Base-by-base conservation (phyloP, 1,139 yeast species). In the Candida sp. region DNA sequence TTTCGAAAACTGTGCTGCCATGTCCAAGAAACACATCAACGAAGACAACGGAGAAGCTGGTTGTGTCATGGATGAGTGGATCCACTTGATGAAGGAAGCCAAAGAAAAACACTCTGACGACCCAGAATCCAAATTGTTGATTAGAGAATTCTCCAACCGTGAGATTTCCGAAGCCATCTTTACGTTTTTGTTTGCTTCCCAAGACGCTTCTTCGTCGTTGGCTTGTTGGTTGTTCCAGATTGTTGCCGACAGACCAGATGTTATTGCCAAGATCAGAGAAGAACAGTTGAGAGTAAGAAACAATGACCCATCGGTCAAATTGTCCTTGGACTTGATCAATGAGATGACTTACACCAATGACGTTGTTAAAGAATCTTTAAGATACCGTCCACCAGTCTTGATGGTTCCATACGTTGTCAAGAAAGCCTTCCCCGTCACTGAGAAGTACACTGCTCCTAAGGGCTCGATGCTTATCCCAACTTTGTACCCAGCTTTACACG, bases 141-240 rank as follows among this genome's bases (percentile, higher is more conserved):
- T 91, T 58, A 86, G 98, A 68, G 94, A 89, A 58, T 94, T 94
- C 75, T 73, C 94, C 56, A 86, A 93, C 75, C 87, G 80, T 69
- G 99, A 94, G 72, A 93, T 94, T 62, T 90, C 97, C 33, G 98
- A 94, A 76, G 96, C 96, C 50, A 84, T 94, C 58, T 94, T 94
- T 80, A 94, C 99, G 22, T 94, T 94, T 71, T 79, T 94, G 69
- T 94, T 94, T 71, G 99, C 99, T 28, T 89, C 97, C 7, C 99
- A 94, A 75, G 99, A 94, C 73, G 99, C 99, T 32, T 89, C 98
- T 6, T 91, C 98, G 3, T 90, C 97, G n/a, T 86, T 96, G 61
- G 96, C 97, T 57, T 93, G 98, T 71, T 94, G 99, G 99, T 81
- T 94, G 66, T 94, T 93, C 84, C 99, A 94, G 78, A 83, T 91